These are phyloP conservation scores for Adansonia digitata DNA, from an alignment of 345 rosid genomes.

Conservation along the genomic window DNA sequence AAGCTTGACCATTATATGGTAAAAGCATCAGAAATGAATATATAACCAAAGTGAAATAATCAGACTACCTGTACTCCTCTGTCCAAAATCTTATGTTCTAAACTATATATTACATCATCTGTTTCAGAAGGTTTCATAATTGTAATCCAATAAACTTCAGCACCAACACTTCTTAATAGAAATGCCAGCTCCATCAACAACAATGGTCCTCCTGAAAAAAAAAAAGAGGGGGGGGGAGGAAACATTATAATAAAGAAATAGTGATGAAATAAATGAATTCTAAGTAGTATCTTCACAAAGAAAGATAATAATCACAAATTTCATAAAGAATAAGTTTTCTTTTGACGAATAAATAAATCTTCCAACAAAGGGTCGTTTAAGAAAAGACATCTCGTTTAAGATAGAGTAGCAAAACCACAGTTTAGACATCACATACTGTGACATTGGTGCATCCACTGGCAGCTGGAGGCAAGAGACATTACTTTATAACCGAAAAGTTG, in stretches of 20 bases:
- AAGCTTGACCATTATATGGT: background rate
- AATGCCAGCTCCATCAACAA: slow-evolving; percentile 52
- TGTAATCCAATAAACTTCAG: slow-evolving; percentile 52
- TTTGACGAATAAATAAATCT: background rate
- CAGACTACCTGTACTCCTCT: slow-evolving; percentile 42
- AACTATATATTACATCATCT: slow-evolving; percentile 41
- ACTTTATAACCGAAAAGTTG: background rate
- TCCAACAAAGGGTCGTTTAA: background rate
- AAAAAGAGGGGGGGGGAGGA: background rate
- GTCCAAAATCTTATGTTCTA: slow-evolving; percentile 50
- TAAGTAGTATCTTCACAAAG: background rate
- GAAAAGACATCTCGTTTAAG: background rate
- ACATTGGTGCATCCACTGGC: background rate
- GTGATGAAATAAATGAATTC: background rate
- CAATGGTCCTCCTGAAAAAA: slow-evolving; percentile 47
- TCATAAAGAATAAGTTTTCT: background rate
- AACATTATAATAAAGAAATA: background rate
- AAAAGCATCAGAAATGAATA: background rate
- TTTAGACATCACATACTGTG: background rate
- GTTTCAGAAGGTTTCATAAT: slow-evolving; percentile 31
- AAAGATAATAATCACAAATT: background rate
- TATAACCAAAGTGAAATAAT: background rate
- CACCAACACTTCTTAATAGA: slow-evolving; percentile 47
- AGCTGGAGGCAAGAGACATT: background rate
- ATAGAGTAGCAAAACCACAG: background rate